Percentiles rank a stretch among this genome's conserved stretches.
phyloP scores from a whole-genome alignment of 192 early-diverging fungal genomes.

The Podila epicladia region DNA sequence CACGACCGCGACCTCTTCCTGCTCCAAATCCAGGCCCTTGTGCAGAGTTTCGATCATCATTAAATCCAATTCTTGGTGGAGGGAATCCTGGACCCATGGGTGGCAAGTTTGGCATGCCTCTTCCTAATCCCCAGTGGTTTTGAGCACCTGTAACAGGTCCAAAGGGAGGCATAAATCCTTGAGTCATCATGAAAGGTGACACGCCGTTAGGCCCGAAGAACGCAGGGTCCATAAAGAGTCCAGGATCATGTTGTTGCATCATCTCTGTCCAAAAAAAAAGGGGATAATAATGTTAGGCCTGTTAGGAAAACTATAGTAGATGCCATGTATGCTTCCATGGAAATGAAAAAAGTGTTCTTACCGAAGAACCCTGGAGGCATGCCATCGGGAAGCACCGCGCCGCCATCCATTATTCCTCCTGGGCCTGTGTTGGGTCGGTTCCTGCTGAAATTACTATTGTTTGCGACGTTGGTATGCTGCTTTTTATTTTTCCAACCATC shows the following conservation, averaged over 20 bases:
- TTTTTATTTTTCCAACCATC: conserved; percentile 53
- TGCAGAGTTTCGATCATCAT: conserved; percentile 7
- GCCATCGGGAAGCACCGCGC: conserved; percentile 30
- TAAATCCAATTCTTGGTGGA: conserved; percentile 44
- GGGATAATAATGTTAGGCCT: neutral
- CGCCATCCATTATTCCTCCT: conserved; percentile 18
- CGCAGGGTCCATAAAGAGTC: conserved; percentile 38
- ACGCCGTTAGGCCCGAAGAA: conserved; percentile 28
- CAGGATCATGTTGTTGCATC: conserved; percentile 46
- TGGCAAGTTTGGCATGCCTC: conserved; percentile 35
- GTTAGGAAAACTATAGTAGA: neutral
- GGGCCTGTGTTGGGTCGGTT: conserved; percentile 26
- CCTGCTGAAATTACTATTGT: conserved; percentile 33
- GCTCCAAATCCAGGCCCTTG: neutral
- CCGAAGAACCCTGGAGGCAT: conserved; percentile 44
- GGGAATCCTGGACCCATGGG: conserved; percentile 50
- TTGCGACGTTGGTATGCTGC: conserved; percentile 18
- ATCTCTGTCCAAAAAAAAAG: conserved; percentile 13
- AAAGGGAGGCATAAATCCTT: conserved; percentile 46
- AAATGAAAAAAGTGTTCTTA: neutral
- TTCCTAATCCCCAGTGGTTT: conserved; percentile 38
- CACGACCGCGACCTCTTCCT: conserved; percentile 32
- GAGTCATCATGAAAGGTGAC: conserved; percentile 31
- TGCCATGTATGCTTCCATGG: neutral
- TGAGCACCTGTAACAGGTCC: conserved; percentile 18